Percentiles rank a stretch among this genome's conserved stretches.
phyloP scores from a whole-genome alignment of 176 grass and related monocot species.

The Zea luxurians region DNA sequence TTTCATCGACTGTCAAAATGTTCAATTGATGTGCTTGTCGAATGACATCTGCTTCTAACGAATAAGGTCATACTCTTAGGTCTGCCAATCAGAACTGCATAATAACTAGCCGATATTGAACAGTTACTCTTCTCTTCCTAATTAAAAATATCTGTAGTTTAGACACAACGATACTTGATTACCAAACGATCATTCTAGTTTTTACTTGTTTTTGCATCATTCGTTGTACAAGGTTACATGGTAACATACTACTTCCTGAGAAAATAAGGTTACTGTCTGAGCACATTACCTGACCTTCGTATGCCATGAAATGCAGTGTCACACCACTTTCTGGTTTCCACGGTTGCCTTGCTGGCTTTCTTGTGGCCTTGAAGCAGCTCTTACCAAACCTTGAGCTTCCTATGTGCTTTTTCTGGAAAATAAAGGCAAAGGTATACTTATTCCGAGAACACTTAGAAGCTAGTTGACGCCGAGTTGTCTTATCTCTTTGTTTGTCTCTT shows the following conservation, averaged over 20 bases:
- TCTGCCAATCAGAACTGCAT: not conserved
- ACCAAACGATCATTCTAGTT: not conserved
- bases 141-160: not conserved
- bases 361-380: slow-evolving; percentile 89
- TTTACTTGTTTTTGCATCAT: not conserved
- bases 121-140: not conserved
- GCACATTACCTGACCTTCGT: slow-evolving; percentile 1
- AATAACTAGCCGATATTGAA: not conserved
- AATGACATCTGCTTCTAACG: not conserved
- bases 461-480: not conserved
- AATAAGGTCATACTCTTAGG: not conserved
- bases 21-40: not conserved
- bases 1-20: not conserved
- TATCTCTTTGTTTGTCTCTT: slow-evolving; percentile 11
- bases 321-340: slow-evolving; percentile 97
- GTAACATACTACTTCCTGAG: not conserved
- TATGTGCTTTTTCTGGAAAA: slow-evolving; percentile 96
- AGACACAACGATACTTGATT: not conserved
- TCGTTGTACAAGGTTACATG: not conserved
- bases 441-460: slow-evolving; percentile 12
- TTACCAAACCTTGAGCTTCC: slow-evolving; percentile 93
- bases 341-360: slow-evolving; percentile 80
- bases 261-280: not conserved
- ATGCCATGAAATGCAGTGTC: slow-evolving; percentile 40
- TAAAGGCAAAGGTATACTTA: slow-evolving; percentile 83